These are phyloP conservation scores for Tilletia setariae DNA, from an alignment of 1,284 basidiomycete genomes.

Conservation along the genomic window DNA sequence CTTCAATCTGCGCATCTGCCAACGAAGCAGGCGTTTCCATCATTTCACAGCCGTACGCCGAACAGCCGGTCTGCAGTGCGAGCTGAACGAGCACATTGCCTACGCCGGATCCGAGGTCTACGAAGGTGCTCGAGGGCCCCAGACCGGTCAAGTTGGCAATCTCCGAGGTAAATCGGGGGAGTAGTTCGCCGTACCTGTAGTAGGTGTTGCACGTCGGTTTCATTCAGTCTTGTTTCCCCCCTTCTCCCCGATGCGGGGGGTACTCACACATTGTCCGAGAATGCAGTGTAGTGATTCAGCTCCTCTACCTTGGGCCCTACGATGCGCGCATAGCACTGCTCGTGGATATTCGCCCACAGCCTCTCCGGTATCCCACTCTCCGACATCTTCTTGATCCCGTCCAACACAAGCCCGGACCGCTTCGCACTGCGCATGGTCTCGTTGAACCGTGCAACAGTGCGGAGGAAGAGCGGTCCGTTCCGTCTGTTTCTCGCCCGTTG, in stretches of 20 bases:
- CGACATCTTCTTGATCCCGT: conserved; percentile 43
- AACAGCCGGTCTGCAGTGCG: conserved; percentile 59
- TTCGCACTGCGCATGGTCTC: conserved; percentile 55
- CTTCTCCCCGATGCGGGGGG: too few species aligned
- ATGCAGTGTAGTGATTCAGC: conserved; percentile 57
- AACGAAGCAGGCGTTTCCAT: conserved; percentile 59
- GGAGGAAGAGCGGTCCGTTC: conserved; percentile 59
- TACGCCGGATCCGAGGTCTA: conserved; percentile 63
- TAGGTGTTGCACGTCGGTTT: conserved; percentile 27
- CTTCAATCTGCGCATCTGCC: conserved; percentile 58
- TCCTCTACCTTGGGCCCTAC: conserved; percentile 60
- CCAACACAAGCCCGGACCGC: conserved; percentile 47
- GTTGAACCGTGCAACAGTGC: conserved; percentile 60
- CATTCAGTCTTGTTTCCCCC: too few species aligned
- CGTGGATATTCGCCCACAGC: conserved; percentile 60
- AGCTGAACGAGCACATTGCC: conserved; percentile 62
- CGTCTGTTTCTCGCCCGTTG: conserved; percentile 59
- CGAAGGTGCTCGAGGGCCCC: conserved; percentile 53
- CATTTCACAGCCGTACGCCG: conserved; percentile 60
- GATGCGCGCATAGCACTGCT: conserved; percentile 60
- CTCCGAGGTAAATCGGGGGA: conserved; percentile 56
- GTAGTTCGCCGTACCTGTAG: conserved; percentile 56
- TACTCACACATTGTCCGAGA: conserved; percentile 48
- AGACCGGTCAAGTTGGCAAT: conserved; percentile 53
- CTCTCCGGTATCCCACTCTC: conserved; percentile 46